Percentiles rank a stretch among this genome's conserved stretches.
Conservation (phyloP, 768 basidiomycete genomes). For the Termitomyces sp. region DNA sequence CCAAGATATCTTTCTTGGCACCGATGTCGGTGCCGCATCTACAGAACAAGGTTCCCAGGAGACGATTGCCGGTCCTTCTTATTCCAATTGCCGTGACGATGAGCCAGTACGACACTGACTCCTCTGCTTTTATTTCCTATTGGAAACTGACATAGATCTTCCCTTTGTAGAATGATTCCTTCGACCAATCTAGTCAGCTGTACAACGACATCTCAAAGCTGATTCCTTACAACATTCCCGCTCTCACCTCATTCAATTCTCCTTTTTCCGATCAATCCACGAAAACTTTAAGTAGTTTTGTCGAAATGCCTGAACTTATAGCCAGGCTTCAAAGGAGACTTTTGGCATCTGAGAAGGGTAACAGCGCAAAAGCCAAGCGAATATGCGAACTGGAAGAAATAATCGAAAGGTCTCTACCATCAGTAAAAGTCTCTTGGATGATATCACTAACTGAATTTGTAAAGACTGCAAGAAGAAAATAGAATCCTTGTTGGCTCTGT, state of each 20-base stretch:
- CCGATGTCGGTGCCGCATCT: neutral
- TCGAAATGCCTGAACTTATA: conserved; percentile 22
- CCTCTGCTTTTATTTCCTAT: neutral
- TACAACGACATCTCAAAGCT: conserved; percentile 2
- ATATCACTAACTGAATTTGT: neutral
- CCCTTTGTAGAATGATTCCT: conserved; percentile 8
- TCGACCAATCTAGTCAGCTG: conserved; percentile 5
- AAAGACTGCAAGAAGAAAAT: conserved; percentile 9
- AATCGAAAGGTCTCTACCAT: conserved; percentile 17
- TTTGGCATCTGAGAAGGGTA: conserved; percentile 28
- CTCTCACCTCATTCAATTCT: conserved; percentile 12
- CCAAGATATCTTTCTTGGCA: neutral
- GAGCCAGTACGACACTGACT: conserved; percentile 6
- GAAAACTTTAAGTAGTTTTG: conserved; percentile 10
- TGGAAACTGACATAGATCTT: neutral
- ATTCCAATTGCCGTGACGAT: neutral
- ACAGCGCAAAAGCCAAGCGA: conserved; percentile 24
- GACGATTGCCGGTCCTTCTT: neutral
- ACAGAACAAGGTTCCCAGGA: neutral
- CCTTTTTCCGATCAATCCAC: conserved; percentile 8
- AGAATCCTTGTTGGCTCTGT: neutral
- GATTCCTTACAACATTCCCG: neutral
- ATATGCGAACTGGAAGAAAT: conserved; percentile 24
- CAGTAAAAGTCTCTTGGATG: neutral
- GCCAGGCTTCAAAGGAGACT: conserved; percentile 32